These are phyloP conservation scores for Aspergillus latus DNA, from an alignment of 2,329 filamentous ascomycete genomes.

Conservation along the genomic window DNA sequence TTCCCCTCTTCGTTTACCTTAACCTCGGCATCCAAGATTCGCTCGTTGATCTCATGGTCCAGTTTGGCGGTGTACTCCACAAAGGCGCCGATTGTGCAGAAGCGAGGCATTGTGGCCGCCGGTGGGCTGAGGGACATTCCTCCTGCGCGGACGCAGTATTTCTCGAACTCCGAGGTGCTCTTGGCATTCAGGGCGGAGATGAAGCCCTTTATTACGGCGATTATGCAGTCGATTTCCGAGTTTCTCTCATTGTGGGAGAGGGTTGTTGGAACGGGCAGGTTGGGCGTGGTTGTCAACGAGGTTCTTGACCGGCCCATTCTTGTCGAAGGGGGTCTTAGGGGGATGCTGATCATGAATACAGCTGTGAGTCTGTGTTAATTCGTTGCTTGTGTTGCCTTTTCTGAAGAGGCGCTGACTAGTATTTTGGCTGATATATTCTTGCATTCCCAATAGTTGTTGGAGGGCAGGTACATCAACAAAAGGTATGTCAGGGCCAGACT, in stretches of 20 bases:
- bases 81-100: conserved; percentile 38
- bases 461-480: too few species aligned
- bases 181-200: conserved; percentile 33
- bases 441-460: neutral
- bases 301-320: neutral
- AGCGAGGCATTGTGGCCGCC: conserved; percentile 29
- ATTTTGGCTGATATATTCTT: conserved; percentile 9
- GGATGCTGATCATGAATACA: neutral
- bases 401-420: neutral
- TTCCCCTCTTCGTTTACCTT: conserved; percentile 31
- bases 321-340: neutral
- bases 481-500: too few species aligned
- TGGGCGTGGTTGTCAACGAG: neutral
- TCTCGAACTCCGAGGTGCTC: conserved; percentile 33
- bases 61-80: conserved; percentile 33
- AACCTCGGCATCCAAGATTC: conserved; percentile 37
- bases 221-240: conserved; percentile 22
- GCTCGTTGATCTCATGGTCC: conserved; percentile 34
- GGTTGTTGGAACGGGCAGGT: neutral
- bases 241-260: too few species aligned
- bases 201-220: conserved; percentile 31
- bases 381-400: neutral
- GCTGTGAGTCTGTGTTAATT: neutral
- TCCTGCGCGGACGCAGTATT: conserved; percentile 34
- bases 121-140: conserved; percentile 39